Evolutionary conservation across 2,329 filamentous ascomycete species (phyloP).

Genomic region (Diaporthe nobilis): DNA sequence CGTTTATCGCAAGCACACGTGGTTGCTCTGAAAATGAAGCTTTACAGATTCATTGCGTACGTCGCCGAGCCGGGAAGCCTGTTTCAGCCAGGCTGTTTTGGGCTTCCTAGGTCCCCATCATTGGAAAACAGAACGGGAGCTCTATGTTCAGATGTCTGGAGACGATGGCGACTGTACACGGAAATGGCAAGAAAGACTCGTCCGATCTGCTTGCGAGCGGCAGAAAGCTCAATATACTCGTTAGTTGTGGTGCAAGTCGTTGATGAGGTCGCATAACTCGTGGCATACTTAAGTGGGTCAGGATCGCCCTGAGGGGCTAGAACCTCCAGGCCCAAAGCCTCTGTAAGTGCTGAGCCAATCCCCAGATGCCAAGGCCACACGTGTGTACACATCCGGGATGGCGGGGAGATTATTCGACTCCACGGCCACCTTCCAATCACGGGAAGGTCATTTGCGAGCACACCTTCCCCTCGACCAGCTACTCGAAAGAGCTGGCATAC

Average conservation of each 20-base stretch:
- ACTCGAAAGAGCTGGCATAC: background rate
- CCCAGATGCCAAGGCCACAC: slow-evolving; percentile 25
- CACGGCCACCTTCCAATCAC: slow-evolving; percentile 29
- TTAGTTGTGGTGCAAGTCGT: background rate
- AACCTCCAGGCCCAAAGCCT: background rate
- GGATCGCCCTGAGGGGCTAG: background rate
- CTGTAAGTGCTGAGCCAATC: slow-evolving; percentile 31
- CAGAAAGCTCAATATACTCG: background rate
- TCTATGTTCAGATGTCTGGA: background rate
- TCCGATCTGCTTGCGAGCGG: background rate
- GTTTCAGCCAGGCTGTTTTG: too few species aligned
- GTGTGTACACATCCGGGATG: slow-evolving; percentile 12
- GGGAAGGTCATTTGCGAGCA: slow-evolving; percentile 16
- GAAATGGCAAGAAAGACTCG: too few species aligned
- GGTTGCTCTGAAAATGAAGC: background rate
- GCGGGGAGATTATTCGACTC: background rate
- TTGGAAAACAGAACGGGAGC: background rate
- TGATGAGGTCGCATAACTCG: background rate
- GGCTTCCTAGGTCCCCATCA: background rate
- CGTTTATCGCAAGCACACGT: background rate
- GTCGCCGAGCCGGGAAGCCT: too few species aligned
- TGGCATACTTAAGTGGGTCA: background rate
- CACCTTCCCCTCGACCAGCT: background rate
- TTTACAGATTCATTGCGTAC: too few species aligned
- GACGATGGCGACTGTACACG: background rate